Conservation (phyloP, 345 rosid species). For the Balakata baccata region DNA sequence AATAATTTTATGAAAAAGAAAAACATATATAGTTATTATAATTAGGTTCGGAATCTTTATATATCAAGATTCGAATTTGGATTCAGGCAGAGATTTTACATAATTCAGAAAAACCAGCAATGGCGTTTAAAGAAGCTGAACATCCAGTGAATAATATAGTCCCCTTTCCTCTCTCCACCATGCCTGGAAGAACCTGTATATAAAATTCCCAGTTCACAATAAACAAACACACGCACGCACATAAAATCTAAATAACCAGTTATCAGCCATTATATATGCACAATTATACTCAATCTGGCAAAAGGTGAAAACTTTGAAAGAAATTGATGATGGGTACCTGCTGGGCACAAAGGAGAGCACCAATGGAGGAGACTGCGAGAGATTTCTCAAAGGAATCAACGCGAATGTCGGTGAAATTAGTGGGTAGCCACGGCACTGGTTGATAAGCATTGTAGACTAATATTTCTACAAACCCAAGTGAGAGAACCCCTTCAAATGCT, state of each 20-base stretch:
- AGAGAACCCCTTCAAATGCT: constrained; percentile 93
- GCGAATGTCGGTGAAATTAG: constrained; percentile 58
- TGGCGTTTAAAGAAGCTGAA: constrained; percentile 77
- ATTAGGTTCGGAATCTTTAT: not conserved
- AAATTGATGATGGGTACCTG: constrained; percentile 40
- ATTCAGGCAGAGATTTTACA: constrained; percentile 39
- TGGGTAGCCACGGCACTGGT: constrained; percentile 46
- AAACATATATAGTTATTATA: not conserved
- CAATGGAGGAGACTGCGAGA: constrained; percentile 63
- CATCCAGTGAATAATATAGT: constrained; percentile 93
- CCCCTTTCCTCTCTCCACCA: constrained; percentile 88
- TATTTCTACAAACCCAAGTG: constrained; percentile 84
- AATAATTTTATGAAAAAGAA: not conserved
- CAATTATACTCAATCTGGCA: not conserved
- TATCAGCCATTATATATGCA: not conserved
- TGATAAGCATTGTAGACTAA: constrained; percentile 84
- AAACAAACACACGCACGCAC: not conserved
- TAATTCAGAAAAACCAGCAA: constrained; percentile 81
- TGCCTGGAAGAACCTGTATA: constrained; percentile 69
- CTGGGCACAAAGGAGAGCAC: constrained; percentile 84
- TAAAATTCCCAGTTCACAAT: not conserved
- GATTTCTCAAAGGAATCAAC: constrained; percentile 76
- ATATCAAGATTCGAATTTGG: not conserved
- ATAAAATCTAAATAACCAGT: not conserved
- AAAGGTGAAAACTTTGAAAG: too few relatives aligned